phyloP scores from a whole-genome alignment of 2,329 filamentous ascomycete genomes.

The Pseudopithomyces chartarum region DNA sequence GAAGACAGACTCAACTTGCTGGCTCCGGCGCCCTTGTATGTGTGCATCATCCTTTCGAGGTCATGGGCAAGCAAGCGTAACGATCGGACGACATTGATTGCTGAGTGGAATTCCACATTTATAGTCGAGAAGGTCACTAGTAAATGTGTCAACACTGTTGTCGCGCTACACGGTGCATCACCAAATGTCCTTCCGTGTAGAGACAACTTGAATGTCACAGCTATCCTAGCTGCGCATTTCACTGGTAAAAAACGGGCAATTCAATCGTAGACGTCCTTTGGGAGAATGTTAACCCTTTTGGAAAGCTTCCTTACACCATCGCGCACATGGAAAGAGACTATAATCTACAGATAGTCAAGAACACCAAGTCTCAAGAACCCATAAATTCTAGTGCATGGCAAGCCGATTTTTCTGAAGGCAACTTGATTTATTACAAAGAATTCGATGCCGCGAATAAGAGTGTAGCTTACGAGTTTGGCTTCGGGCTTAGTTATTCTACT shows the following conservation, averaged over 20 bases:
- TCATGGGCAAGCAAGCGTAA: conserved; percentile 52
- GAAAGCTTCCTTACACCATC: conserved; percentile 84
- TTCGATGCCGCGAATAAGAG: conserved; percentile 49
- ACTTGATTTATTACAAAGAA: conserved; percentile 60
- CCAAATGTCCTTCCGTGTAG: conserved; percentile 48
- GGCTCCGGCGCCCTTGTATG: conserved; percentile 46
- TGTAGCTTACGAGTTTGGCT: conserved; percentile 43
- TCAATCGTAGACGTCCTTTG: conserved; percentile 61
- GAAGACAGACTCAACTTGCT: conserved; percentile 25
- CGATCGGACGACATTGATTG: conserved; percentile 46
- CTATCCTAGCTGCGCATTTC: conserved; percentile 47
- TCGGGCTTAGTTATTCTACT: conserved; percentile 46
- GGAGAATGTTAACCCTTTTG: conserved; percentile 75
- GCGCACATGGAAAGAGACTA: conserved; percentile 74
- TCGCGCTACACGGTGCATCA: conserved; percentile 50
- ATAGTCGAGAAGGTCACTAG: conserved; percentile 50
- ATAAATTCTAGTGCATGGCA: conserved; percentile 50
- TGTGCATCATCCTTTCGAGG: conserved; percentile 63
- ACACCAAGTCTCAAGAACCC: conserved; percentile 33
- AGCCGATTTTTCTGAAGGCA: conserved; percentile 57
- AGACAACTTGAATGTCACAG: conserved; percentile 47
- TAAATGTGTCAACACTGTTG: conserved; percentile 56
- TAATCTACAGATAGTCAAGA: conserved; percentile 42
- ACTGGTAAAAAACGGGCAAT: conserved; percentile 47
- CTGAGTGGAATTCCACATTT: conserved; percentile 48